Evolutionary conservation across 1,139 yeast genomes (phyloP).

Genomic region (Lodderomyces parapsilosis): DNA sequence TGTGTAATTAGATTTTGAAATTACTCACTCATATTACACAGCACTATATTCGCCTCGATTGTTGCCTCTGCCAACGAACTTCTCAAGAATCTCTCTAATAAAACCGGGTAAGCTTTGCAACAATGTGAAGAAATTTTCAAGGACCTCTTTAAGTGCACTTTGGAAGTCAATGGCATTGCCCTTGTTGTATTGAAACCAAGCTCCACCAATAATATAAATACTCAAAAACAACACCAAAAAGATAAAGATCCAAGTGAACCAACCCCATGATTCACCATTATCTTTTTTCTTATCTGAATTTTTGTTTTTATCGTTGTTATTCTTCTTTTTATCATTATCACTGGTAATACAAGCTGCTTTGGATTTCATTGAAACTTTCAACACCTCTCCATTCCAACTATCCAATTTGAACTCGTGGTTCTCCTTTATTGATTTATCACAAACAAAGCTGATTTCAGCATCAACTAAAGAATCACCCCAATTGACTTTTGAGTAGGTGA

Average conservation of each 20-base stretch:
- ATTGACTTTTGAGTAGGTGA: constrained; percentile 52
- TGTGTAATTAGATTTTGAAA: too few relatives aligned
- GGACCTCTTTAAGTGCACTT: constrained; percentile 64
- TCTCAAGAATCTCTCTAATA: constrained; percentile 63
- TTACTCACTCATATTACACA: constrained; percentile 52
- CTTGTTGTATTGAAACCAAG: constrained; percentile 68
- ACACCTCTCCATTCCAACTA: constrained; percentile 31
- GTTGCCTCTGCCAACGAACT: constrained; percentile 61
- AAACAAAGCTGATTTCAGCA: constrained; percentile 52
- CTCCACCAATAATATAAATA: constrained; percentile 72
- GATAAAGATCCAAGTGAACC: constrained; percentile 75
- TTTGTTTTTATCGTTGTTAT: constrained; percentile 1
- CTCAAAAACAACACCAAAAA: constrained; percentile 67
- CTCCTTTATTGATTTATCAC: constrained; percentile 37
- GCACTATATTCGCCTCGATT: constrained; percentile 66
- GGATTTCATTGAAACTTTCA: constrained; percentile 27
- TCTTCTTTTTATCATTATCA: constrained; percentile 21
- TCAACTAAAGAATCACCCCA: constrained; percentile 69
- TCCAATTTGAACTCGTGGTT: constrained; percentile 33
- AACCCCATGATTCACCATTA: constrained; percentile 61
- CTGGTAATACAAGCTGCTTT: constrained; percentile 41
- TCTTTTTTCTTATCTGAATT: constrained; percentile 29
- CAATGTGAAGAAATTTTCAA: constrained; percentile 64
- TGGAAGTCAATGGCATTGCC: constrained; percentile 52
- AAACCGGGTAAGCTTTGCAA: constrained; percentile 70